Conservation (phyloP, 768 basidiomycete genomes). For the Phallus indusiatus region DNA sequence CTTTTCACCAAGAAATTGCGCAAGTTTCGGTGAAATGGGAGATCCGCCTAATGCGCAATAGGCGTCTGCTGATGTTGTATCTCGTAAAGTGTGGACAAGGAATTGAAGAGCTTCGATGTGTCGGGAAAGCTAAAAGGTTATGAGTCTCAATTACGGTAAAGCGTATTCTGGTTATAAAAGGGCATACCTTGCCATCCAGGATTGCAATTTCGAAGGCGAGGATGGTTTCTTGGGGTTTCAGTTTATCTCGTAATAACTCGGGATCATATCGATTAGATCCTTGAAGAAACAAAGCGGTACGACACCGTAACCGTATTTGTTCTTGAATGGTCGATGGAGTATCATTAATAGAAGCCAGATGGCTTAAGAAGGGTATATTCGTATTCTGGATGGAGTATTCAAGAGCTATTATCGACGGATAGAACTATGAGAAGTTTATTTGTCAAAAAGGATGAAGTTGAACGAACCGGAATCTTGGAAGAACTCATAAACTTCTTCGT, state of each 20-base stretch:
- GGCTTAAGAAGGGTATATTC: not conserved
- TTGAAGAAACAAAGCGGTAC: slow-evolving; percentile 71
- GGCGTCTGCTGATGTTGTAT: slow-evolving; percentile 69
- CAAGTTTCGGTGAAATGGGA: slow-evolving; percentile 54
- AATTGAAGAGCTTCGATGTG: slow-evolving; percentile 56
- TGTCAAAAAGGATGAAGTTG: not conserved
- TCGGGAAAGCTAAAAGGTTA: slow-evolving; percentile 33
- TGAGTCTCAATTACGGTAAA: slow-evolving; percentile 9
- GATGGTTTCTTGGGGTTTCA: slow-evolving; percentile 40
- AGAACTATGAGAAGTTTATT: not conserved
- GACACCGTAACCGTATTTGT: slow-evolving; percentile 64
- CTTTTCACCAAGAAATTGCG: slow-evolving; percentile 41
- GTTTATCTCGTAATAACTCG: slow-evolving; percentile 30
- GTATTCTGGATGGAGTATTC: not conserved
- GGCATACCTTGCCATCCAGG: slow-evolving; percentile 62
- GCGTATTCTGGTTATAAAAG: not conserved
- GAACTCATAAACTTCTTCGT: slow-evolving; percentile 5
- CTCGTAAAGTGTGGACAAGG: slow-evolving; percentile 62
- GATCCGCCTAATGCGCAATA: slow-evolving; percentile 79
- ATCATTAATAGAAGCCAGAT: not conserved
- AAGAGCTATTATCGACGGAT: not conserved
- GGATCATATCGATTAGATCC: slow-evolving; percentile 64
- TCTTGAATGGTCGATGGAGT: not conserved
- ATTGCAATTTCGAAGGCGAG: slow-evolving; percentile 71
- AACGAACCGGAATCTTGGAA: slow-evolving; percentile 3